Evolutionary conservation across 345 rosid species (phyloP), one percentile per base, ranked within the genome.

Genomic region (Sisymbrium irio): DNA sequence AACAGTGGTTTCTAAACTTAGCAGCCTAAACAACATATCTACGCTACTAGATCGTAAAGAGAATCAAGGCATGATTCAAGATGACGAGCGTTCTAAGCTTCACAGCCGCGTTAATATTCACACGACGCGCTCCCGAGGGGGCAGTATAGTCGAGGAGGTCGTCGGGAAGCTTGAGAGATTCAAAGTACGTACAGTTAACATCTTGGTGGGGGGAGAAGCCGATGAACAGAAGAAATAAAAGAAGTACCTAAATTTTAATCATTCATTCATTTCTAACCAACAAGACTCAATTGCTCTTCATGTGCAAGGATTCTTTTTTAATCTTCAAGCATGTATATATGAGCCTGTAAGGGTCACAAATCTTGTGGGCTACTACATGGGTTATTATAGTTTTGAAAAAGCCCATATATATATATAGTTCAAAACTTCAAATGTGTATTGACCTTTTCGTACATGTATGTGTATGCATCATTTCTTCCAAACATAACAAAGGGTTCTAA

Each of bases 111-210:
- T 7, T 33, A 7, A 41, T 51, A 69, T 3, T 54, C 17, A 53
- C 64, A 69, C 35, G 33, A 57, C 44, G 0, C 59, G 51, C 30
- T 62, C 79, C 3, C 73, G 77, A 49, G 82, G 79, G 33, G 67
- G 78, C 17, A 71, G 70, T 64, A 40, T 61, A 12, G 33, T 15
- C 1, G 74, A 70, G 19, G 77, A 70, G 5, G 35, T 27, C 3
- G 3, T 0, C 0, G 46, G 54, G 1, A 79, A 79, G 82, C 79
- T 79, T 53, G 70, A 60, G 54, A 72, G 82, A 46, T 79, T 79
- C 73, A 79, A 79, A 79, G 40, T 79, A 51, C 44, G 82, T 25
- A 79, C 82, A 1, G 77, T 79, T 51, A 72, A 59, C 27, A 33
- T 69, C 25, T 44, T 53, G 70, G 79, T 76, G 59, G 71, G 71